Percentiles rank a stretch among this genome's conserved stretches.
These are phyloP conservation scores for Waitea zeae DNA, from an alignment of 1,284 basidiomycete species.

Conservation along the genomic window DNA sequence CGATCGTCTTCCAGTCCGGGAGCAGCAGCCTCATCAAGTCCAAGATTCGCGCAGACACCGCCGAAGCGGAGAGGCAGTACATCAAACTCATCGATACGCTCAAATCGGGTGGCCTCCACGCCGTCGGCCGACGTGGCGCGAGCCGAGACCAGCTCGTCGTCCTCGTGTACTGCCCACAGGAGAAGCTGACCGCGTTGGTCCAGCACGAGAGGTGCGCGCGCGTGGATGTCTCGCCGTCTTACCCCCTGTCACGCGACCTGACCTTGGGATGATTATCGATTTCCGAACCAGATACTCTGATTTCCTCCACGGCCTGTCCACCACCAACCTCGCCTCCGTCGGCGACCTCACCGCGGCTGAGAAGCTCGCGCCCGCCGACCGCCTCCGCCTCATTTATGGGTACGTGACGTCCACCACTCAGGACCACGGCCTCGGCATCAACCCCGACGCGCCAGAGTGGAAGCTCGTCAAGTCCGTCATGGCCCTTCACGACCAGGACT, in stretches of 20 bases:
- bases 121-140: slow-evolving; percentile 58
- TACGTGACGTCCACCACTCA: slow-evolving; percentile 53
- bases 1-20: slow-evolving; percentile 48
- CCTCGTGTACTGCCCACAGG: slow-evolving; percentile 57
- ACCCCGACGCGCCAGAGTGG: slow-evolving; percentile 56
- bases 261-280: too few species aligned
- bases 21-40: slow-evolving; percentile 36
- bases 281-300: slow-evolving; percentile 30
- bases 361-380: slow-evolving; percentile 45
- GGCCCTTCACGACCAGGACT: slow-evolving; percentile 68
- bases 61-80: slow-evolving; percentile 54
- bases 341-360: slow-evolving; percentile 22
- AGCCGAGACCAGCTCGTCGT: slow-evolving; percentile 64
- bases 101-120: slow-evolving; percentile 41
- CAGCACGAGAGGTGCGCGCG: slow-evolving; percentile 54
- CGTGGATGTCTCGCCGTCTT: not conserved
- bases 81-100: slow-evolving; percentile 42
- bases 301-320: slow-evolving; percentile 44
- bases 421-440: slow-evolving; percentile 70
- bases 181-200: slow-evolving; percentile 45
- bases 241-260: too few species aligned
- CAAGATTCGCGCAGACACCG: slow-evolving; percentile 39
- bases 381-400: slow-evolving; percentile 62
- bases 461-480: slow-evolving; percentile 64
- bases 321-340: slow-evolving; percentile 26